phyloP scores from a whole-genome alignment of 2,329 filamentous ascomycete species.

The Rutstroemia sp. region DNA sequence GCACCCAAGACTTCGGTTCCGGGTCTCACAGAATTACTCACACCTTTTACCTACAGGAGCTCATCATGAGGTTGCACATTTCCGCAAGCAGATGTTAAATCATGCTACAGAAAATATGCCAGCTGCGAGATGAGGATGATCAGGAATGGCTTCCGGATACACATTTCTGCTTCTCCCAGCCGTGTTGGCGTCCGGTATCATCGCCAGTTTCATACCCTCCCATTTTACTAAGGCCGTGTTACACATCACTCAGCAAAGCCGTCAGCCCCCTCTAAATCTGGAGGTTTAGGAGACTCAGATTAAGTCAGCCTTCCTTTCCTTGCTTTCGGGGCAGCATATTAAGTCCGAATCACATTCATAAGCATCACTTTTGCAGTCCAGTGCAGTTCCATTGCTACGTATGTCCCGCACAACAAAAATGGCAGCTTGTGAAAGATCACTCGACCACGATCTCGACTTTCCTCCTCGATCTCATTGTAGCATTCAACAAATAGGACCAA shows the following conservation, averaged over 20 bases:
- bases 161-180: background rate
- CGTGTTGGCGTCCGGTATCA: background rate
- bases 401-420: too few species aligned
- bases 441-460: too few species aligned
- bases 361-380: slow-evolving; percentile 10
- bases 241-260: background rate
- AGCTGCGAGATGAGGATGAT: background rate
- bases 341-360: slow-evolving; percentile 3
- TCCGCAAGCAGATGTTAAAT: background rate
- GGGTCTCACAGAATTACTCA: background rate
- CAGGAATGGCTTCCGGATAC: background rate
- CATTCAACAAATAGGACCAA: too few species aligned
- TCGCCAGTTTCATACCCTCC: slow-evolving; percentile 6
- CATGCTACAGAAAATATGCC: background rate
- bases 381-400: too few species aligned
- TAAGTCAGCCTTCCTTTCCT: background rate
- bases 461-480: too few species aligned
- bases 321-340: background rate
- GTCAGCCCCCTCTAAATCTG: slow-evolving; percentile 7
- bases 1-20: background rate
- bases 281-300: background rate
- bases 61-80: too few species aligned
- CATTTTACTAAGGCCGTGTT: slow-evolving; percentile 8
- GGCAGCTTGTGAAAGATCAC: too few species aligned
- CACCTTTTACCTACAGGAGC: background rate